Evolutionary conservation across 495 filamentous ascomycete genomes (phyloP).

Genomic region (Tuber microsphaerosporum): DNA sequence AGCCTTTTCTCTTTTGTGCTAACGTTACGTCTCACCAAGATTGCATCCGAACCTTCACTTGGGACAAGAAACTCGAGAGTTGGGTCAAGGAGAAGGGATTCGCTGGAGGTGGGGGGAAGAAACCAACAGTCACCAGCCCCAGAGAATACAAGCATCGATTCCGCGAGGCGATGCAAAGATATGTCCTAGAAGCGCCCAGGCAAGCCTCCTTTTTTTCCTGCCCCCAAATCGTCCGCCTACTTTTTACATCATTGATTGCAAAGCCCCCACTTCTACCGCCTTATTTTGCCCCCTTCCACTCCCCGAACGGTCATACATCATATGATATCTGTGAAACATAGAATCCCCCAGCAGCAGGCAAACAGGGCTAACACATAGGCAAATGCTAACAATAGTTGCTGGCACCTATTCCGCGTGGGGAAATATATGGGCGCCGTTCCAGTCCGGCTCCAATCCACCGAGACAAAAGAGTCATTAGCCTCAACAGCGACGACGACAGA

Average conservation of each 20-base stretch:
- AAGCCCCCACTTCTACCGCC: not conserved
- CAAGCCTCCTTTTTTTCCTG: constrained; percentile 31
- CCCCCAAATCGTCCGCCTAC: not conserved
- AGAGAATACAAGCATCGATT: constrained; percentile 97
- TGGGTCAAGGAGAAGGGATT: constrained; percentile 98
- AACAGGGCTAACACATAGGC: constrained; percentile 8
- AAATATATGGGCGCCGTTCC: constrained; percentile 44
- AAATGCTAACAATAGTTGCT: constrained; percentile 49
- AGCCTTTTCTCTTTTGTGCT: not conserved
- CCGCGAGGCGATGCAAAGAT: constrained; percentile 91
- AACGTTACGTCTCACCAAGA: constrained; percentile 47
- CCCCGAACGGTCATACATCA: not conserved
- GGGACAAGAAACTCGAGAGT: constrained; percentile 97
- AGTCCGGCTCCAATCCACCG: constrained; percentile 29
- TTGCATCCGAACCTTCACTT: constrained; percentile 96
- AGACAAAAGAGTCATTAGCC: constrained; percentile 21
- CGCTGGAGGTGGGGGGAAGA: constrained; percentile 72
- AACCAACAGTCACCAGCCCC: constrained; percentile 88
- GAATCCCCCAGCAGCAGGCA: not conserved
- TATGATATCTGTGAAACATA: too few species aligned
- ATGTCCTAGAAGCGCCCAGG: constrained; percentile 69
- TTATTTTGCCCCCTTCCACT: constrained; percentile 15
- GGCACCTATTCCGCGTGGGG: constrained; percentile 60
- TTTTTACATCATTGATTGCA: not conserved
- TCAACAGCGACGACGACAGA: not conserved